phyloP scores from a whole-genome alignment of 495 filamentous ascomycete species.

The Penicillium lividum region DNA sequence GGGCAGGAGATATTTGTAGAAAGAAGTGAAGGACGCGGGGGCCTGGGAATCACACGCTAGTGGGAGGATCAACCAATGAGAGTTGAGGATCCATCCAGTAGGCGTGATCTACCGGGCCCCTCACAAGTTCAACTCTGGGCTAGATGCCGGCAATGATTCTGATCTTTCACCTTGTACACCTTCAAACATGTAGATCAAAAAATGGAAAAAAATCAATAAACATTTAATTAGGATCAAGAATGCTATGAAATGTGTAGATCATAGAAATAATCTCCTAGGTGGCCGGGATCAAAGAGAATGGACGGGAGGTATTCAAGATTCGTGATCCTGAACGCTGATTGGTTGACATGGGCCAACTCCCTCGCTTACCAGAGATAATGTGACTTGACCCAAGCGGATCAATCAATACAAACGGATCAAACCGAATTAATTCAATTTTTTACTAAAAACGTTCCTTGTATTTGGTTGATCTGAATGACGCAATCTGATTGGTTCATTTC shows the following conservation, averaged over 20 bases:
- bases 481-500: slow-evolving; percentile 22
- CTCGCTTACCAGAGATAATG: slow-evolving; percentile 41
- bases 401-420: slow-evolving; percentile 31
- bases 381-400: not conserved
- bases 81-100: slow-evolving; percentile 28
- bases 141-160: slow-evolving; percentile 14
- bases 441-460: not conserved
- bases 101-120: slow-evolving; percentile 35
- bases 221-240: slow-evolving; percentile 20
- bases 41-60: slow-evolving; percentile 47
- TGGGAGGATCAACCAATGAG: slow-evolving; percentile 44
- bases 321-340: slow-evolving; percentile 47
- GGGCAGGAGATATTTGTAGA: slow-evolving; percentile 51
- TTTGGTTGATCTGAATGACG: slow-evolving; percentile 34
- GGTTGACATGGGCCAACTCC: slow-evolving; percentile 20
- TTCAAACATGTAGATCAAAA: slow-evolving; percentile 29
- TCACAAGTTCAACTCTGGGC: slow-evolving; percentile 27
- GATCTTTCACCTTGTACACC: slow-evolving; percentile 29
- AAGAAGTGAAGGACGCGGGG: slow-evolving; percentile 28
- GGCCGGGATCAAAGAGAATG: slow-evolving; percentile 41
- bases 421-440: not conserved
- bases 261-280: slow-evolving; percentile 20
- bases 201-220: slow-evolving; percentile 8
- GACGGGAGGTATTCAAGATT: slow-evolving; percentile 34
- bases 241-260: slow-evolving; percentile 21